phyloP scores from a whole-genome alignment of 345 rosid species.

The Stellera chamaejasme region DNA sequence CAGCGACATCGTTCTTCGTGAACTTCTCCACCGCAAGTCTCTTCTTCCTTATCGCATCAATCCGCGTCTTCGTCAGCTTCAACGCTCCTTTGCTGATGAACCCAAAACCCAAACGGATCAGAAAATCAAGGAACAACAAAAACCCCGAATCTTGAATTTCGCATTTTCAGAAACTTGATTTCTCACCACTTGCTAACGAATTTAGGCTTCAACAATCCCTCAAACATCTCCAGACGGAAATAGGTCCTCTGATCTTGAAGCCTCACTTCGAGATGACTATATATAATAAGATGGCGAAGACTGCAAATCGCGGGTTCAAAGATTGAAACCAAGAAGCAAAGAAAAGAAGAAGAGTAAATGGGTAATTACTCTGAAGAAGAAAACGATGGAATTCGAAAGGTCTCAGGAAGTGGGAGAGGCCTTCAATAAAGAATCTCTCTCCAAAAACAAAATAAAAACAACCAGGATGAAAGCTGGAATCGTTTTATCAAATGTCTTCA shows the following conservation, averaged over 20 bases:
- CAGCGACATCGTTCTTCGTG: constrained; percentile 73
- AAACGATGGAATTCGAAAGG: constrained; percentile 6
- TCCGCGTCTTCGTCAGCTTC: constrained; percentile 48
- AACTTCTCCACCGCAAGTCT: constrained; percentile 49
- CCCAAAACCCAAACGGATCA: constrained; percentile 1
- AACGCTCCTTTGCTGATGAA: constrained; percentile 43
- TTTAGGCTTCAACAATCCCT: constrained; percentile 21
- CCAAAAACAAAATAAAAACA: no score
- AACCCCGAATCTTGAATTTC: constrained; percentile 7
- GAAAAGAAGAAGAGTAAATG: constrained; percentile 3
- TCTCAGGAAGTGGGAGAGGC: not conserved
- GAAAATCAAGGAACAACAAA: not conserved
- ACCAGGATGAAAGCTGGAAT: no score
- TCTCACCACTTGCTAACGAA: constrained; percentile 29
- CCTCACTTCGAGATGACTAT: no score
- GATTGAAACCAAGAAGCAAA: constrained; percentile 2
- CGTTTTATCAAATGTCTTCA: no score
- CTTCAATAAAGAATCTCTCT: no score
- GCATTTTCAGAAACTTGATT: not conserved
- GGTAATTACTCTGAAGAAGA: not conserved
- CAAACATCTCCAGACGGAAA: constrained; percentile 24
- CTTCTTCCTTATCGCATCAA: constrained; percentile 68
- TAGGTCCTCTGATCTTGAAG: not conserved
- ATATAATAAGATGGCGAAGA: not conserved
- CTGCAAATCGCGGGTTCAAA: constrained; percentile 5